phyloP scores from a whole-genome alignment of 1,284 basidiomycete genomes.

The Puccinia triticina region DNA sequence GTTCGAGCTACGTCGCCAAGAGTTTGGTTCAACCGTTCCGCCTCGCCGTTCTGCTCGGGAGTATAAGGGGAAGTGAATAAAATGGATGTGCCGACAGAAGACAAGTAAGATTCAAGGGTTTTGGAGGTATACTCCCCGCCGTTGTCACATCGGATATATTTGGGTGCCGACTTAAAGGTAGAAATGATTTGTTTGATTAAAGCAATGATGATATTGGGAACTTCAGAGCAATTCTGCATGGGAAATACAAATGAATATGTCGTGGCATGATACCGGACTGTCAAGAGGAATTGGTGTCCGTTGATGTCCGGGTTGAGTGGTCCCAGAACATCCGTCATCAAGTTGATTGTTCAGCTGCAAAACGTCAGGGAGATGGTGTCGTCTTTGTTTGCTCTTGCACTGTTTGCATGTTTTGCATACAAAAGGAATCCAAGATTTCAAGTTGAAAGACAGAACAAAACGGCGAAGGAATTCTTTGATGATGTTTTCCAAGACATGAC shows the following conservation, averaged over 20 bases:
- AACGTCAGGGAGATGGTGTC: too few species aligned
- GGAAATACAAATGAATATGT: too few species aligned
- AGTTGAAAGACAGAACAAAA: not conserved
- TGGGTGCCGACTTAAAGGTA: not conserved
- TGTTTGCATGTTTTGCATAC: too few species aligned
- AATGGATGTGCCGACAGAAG: not conserved
- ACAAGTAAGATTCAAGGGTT: not conserved
- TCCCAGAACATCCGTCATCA: not conserved
- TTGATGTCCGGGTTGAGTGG: not conserved
- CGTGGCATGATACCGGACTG: too few species aligned
- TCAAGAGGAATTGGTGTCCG: too few species aligned
- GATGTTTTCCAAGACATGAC: not conserved
- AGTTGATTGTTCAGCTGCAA: too few species aligned
- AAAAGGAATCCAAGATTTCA: slow-evolving; percentile 9
- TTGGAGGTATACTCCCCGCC: not conserved
- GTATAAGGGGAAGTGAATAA: slow-evolving; percentile 6
- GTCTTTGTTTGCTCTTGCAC: not conserved
- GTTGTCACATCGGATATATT: slow-evolving; percentile 12
- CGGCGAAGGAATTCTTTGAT: not conserved
- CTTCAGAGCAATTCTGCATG: not conserved
- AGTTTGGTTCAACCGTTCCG: slow-evolving; percentile 11
- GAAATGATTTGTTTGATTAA: not conserved
- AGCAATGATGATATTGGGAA: not conserved
- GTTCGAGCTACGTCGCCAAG: slow-evolving; percentile 20
- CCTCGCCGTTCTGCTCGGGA: slow-evolving; percentile 27